Base-by-base conservation (phyloP, 140 eudicot species). In the Anethum foeniculum region DNA sequence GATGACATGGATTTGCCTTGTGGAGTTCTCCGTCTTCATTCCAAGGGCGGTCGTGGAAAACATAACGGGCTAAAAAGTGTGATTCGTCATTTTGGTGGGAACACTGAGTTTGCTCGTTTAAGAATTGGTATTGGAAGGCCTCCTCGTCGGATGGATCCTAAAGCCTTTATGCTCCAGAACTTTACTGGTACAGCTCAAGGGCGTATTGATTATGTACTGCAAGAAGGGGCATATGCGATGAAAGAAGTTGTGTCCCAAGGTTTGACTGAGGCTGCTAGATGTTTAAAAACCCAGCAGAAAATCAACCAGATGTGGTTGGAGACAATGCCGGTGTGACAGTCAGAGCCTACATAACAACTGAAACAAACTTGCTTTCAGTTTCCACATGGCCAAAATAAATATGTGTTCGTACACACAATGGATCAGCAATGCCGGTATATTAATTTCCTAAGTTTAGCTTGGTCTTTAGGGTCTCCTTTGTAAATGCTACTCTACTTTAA, bases 121-220 rank as follows among this genome's bases (percentile, higher is more conserved):
- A 87, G 98, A 86, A 96, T 96, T 46, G 99, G 97, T 80, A 90
- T 96, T 64, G 98, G 99, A 58, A 88, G 88, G 80, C 99, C 98
- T 75, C 92, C 98, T 68, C 96, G 98, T 81, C 98, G 91, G 86
- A 91, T 91, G 98, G 99, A 96, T 87, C 99, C 97, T 12, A 96
- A 91, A 90, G 99, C 99, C 75, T 96, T 93, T 85, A 80, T 96
- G 93, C 96, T 96, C 71, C 99, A 96, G 76, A 95, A 87, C 84
- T 96, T 96, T 84, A 96, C 88, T 52, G 86, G 88, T 49, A 87
- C 92, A 38, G 97, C 99, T 71, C 91, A 88, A 85, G 90, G 88
- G 82, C 89, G 90, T 83, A 93, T 95, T 84, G 88, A 87, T 85
- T 90, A 87, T 60, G 97, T 96, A 74, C 74, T 95, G 71, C 78